Percentiles rank a stretch among this genome's conserved stretches.
These are phyloP conservation scores for Bauhinia variegata DNA, from an alignment of 306 rosid genomes.

Conservation along the genomic window DNA sequence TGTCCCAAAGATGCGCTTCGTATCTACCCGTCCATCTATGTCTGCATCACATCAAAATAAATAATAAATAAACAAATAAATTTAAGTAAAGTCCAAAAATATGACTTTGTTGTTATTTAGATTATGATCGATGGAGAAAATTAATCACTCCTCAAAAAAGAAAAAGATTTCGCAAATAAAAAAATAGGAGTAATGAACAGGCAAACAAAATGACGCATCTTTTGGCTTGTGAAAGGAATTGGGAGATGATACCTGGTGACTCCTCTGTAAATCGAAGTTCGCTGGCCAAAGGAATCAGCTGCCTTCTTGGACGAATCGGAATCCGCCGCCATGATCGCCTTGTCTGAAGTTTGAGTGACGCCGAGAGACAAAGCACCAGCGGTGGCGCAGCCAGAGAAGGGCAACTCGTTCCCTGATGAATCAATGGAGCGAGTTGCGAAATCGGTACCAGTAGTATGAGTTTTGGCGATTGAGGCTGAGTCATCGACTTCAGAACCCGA, in stretches of 20 bases:
- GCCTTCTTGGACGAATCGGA: constrained; percentile 61
- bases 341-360: constrained; percentile 48
- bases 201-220: not conserved
- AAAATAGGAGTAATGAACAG: not conserved
- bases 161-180: not conserved
- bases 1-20: constrained; percentile 99
- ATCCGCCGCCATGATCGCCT: constrained; percentile 44
- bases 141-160: no score
- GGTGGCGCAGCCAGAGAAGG: constrained; percentile 43
- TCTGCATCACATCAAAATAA: constrained; percentile 44
- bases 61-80: not conserved
- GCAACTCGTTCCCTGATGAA: constrained; percentile 63
- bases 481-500: constrained; percentile 98
- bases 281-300: constrained; percentile 87
- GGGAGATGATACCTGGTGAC: constrained; percentile 70
- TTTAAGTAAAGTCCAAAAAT: not conserved
- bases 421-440: constrained; percentile 62
- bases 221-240: not conserved
- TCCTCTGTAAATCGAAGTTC: constrained; percentile 97
- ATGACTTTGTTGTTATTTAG: not conserved
- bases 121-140: not conserved
- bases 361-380: constrained; percentile 63
- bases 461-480: constrained; percentile 62
- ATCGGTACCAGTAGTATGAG: constrained; percentile 57
- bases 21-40: constrained; percentile 99